These are phyloP conservation scores for Canna indica DNA, from an alignment of 176 grass and related monocot species.

Conservation along the genomic window DNA sequence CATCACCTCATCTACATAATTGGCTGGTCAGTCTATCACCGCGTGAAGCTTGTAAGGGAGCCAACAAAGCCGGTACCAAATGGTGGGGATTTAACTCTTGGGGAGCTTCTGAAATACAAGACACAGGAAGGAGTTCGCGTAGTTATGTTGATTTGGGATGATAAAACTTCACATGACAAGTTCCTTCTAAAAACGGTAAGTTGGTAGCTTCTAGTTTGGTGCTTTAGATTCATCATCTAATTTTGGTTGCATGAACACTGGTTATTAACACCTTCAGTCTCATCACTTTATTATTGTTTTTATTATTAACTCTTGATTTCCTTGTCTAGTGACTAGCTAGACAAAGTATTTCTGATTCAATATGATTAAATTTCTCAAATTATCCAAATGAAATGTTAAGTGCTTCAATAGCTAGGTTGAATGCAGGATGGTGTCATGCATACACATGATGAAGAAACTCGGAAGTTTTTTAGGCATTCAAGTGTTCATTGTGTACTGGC, in stretches of 20 bases:
- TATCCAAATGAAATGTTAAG: constrained; percentile 21
- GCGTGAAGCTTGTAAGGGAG: constrained; percentile 63
- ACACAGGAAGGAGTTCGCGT: constrained; percentile 83
- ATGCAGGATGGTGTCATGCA: constrained; percentile 96
- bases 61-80: constrained; percentile 38
- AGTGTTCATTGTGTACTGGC: constrained; percentile 76
- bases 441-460: constrained; percentile 92
- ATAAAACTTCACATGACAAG: constrained; percentile 92
- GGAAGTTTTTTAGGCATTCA: constrained; percentile 85
- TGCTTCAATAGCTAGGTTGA: constrained; percentile 36
- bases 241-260: no score
- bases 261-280: no score
- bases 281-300: background rate
- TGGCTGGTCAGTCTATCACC: constrained; percentile 82
- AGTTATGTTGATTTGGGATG: constrained; percentile 91
- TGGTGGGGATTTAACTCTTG: constrained; percentile 42
- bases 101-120: constrained; percentile 75
- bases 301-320: background rate
- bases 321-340: background rate
- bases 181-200: constrained; percentile 87
- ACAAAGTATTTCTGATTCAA: no score
- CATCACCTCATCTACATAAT: constrained; percentile 89
- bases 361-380: no score
- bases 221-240: no score
- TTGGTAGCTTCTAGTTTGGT: constrained; percentile 17